phyloP scores from a whole-genome alignment of 257 asterid species.

The Vinca minor region DNA sequence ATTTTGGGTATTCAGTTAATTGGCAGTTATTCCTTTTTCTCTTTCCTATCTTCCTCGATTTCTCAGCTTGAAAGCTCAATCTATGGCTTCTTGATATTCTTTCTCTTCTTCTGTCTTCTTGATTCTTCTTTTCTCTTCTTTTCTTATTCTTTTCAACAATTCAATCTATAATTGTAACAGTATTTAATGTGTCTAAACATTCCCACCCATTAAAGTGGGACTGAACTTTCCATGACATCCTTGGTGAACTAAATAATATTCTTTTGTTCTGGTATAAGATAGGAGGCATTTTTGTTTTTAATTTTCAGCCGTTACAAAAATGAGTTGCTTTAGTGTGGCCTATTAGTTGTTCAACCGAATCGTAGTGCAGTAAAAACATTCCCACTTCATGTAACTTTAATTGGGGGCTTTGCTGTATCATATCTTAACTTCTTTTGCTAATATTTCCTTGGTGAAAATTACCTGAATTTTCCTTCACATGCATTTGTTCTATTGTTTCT shows the following conservation, averaged over 20 bases:
- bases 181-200: no score
- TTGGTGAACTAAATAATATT: background rate
- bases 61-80: no score
- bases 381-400: no score
- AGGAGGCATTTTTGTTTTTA: background rate
- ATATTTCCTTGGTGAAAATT: background rate
- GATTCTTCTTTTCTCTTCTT: background rate
- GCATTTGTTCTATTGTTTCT: background rate
- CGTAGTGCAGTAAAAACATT: background rate
- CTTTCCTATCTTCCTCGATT: no score
- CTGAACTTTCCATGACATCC: background rate
- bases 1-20: no score
- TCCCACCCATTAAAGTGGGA: background rate
- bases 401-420: constrained; percentile 1
- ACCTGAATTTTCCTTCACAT: background rate
- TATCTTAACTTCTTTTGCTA: background rate
- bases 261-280: background rate
- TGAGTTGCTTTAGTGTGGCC: background rate
- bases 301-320: background rate
- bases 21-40: no score
- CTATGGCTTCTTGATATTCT: no score
- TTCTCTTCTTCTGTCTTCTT: no score
- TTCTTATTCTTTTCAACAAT: background rate
- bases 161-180: background rate
- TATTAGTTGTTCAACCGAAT: background rate